Evolutionary conservation across 2,329 filamentous ascomycete genomes (phyloP), one percentile per base, ranked within the genome.

Genomic region (Scorias spongiosa): DNA sequence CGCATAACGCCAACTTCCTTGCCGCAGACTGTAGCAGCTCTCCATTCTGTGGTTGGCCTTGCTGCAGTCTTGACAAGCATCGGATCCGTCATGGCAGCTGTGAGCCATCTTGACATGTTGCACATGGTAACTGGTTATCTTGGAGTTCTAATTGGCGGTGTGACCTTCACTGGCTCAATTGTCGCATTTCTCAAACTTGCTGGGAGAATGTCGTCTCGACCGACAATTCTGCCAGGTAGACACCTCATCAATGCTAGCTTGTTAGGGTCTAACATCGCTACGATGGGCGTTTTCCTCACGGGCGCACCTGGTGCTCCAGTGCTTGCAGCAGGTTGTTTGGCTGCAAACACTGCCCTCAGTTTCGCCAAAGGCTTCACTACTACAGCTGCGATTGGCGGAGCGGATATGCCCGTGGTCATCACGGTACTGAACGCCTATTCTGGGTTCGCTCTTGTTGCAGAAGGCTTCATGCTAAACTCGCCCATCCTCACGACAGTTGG

Each of bases 391-490:
- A 93, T 94, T 55, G 87, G 87, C 17, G 87, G 86, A n/a, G 86
- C 86, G 10, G 87, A 94, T 57, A 93, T 93, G 86, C 86, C 81
- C 11, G 85, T 93, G 5, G 84, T 91, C 29, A 93, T 93, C 49
- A 93, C 85, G 0, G 86, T 93, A 1, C 65, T 94, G 15, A 94
- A 93, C 53, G 86, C 86, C 0, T 93, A 93, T 59, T 89, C 84
- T 40, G 87, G 87, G 10, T 94, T 93, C 46, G 87, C 87, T 0
- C 71, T 94, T 2, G 85, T 94, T 0, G 86, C 87, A 0, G 86
- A 94, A 62, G 87, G 87, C 0, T 81, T 93, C 60, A 94, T 94
- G 87, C 70, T 94, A 11, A 80, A 91, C 52, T 93, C 93, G 46
- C 78, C 86, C 0, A 71, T 94, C 1, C 70, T 94, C 1, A 93